phyloP scores from a whole-genome alignment of 208 protist species.

The Leishmania braziliensis region DNA sequence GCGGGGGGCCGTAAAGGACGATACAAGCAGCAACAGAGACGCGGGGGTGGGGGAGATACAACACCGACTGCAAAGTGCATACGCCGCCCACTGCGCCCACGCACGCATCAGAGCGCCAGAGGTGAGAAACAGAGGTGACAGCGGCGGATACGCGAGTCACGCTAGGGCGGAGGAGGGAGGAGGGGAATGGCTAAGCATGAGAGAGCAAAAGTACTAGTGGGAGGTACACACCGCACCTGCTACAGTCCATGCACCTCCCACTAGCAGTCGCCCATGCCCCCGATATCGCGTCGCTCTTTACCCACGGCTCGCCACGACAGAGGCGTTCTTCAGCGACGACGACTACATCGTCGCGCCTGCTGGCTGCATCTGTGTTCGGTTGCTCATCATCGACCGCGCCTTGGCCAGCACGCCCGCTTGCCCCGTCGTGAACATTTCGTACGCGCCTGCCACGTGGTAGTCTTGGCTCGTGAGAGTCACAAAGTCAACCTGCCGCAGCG shows the following conservation, averaged over 20 bases:
- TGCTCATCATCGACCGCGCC: constrained; percentile 35
- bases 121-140: not conserved
- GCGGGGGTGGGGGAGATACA: not conserved
- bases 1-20: too few species aligned
- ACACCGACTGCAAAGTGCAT: not conserved
- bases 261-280: not conserved
- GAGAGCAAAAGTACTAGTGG: not conserved
- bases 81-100: not conserved
- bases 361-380: not conserved
- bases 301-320: not conserved
- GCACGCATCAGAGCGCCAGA: not conserved
- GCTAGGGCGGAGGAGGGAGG: not conserved
- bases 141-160: not conserved
- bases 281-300: not conserved
- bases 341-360: not conserved
- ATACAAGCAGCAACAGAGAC: not conserved
- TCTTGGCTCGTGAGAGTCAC: constrained; percentile 82
- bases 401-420: constrained; percentile 45
- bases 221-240: not conserved
- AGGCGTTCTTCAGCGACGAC: not conserved
- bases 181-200: not conserved
- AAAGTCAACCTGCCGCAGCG: constrained; percentile 76
- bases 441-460: constrained; percentile 66
- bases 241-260: not conserved
- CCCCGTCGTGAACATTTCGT: constrained; percentile 67